Evolutionary conservation across 768 basidiomycete genomes (phyloP).

Genomic region (Wakefieldia striispora): DNA sequence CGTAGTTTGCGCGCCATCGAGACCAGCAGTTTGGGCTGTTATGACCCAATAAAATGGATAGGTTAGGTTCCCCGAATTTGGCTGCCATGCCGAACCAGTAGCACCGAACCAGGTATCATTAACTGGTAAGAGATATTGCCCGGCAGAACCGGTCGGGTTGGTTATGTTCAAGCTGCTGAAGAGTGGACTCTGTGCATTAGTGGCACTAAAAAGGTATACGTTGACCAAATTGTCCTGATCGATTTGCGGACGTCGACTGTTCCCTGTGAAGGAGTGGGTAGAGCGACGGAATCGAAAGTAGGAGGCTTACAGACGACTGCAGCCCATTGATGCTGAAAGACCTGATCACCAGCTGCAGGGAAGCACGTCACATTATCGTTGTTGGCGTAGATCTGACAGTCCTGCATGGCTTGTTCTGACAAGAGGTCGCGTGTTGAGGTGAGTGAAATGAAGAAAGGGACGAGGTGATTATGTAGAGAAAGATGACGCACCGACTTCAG

Average conservation of each 20-base stretch:
- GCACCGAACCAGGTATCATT: conserved; percentile 76
- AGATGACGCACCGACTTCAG: conserved; percentile 27
- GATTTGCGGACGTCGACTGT: conserved; percentile 65
- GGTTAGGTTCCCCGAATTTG: conserved; percentile 45
- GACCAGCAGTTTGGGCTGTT: conserved; percentile 48
- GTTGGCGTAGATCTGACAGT: conserved; percentile 57
- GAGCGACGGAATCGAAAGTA: conserved; percentile 7
- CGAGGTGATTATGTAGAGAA: conserved; percentile 5
- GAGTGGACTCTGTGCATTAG: conserved; percentile 48
- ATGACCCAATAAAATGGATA: conserved; percentile 81
- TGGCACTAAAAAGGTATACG: conserved; percentile 75
- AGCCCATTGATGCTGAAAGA: conserved; percentile 75
- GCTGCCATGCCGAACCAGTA: conserved; percentile 45
- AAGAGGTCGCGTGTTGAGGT: conserved; percentile 4
- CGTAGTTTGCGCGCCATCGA: conserved; percentile 58
- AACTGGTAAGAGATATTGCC: conserved; percentile 51
- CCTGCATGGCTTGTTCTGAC: conserved; percentile 37
- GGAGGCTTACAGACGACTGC: conserved; percentile 73
- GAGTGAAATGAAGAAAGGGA: conserved; percentile 10
- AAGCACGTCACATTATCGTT: conserved; percentile 80
- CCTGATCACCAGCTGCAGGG: conserved; percentile 50
- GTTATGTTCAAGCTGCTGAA: conserved; percentile 45
- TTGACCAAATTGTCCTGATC: conserved; percentile 64
- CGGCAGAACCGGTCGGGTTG: conserved; percentile 55
- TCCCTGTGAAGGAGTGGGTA: conserved; percentile 51